Conservation (phyloP, 2,329 filamentous ascomycete species). For the Cladosporium sp. region DNA sequence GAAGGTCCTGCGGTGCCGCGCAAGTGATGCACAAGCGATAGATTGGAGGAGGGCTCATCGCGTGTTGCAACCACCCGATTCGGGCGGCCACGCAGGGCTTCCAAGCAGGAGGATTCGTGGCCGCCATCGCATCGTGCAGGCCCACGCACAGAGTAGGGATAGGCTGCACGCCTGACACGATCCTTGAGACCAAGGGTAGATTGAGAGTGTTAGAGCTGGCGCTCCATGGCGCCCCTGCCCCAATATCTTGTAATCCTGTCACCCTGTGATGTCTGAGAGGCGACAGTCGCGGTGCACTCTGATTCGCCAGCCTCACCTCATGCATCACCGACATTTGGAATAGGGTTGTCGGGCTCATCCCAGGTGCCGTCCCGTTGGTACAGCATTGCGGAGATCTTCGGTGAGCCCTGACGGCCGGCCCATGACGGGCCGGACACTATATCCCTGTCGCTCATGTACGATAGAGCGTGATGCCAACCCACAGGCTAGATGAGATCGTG, state of each 20-base stretch:
- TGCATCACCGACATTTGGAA: constrained; percentile 14
- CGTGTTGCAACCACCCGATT: neutral
- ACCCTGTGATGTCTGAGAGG: constrained; percentile 4
- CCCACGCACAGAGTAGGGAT: neutral
- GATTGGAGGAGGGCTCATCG: constrained; percentile 2
- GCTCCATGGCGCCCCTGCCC: neutral
- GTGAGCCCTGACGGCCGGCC: neutral
- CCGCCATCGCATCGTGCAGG: neutral
- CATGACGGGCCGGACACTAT: neutral
- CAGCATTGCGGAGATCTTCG: constrained; percentile 11
- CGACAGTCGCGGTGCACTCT: neutral
- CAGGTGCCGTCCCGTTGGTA: neutral
- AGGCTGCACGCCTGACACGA: constrained; percentile 3
- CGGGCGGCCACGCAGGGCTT: neutral
- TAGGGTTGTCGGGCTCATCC: constrained; percentile 11
- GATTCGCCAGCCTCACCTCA: neutral
- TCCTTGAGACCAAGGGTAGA: constrained; percentile 7
- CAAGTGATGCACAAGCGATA: neutral
- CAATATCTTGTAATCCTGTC: neutral
- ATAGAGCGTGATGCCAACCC: neutral
- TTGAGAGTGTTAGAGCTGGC: constrained; percentile 9
- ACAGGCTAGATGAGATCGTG: neutral
- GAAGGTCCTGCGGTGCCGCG: neutral
- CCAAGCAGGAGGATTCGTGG: neutral
- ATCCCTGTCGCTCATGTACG: neutral